A percentile compares a stretch with the other conserved stretches of the same genome.
Evolutionary conservation across 371 early-diverging fungal species (phyloP).

Genomic region (Smittium culicis): DNA sequence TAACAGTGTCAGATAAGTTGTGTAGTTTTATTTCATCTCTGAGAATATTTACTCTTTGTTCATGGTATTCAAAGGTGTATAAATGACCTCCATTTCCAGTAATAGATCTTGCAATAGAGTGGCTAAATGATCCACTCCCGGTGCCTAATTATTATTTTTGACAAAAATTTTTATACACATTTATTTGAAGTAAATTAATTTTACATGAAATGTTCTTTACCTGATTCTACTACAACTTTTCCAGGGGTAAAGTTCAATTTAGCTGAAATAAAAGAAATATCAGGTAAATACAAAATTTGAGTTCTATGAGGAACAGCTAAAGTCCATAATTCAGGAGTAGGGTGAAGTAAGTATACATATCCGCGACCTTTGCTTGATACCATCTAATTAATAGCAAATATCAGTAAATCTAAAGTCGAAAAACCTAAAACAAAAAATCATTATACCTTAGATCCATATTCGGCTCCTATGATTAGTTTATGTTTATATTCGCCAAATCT

Average conservation of each 20-base stretch:
- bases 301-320: conserved; percentile 82
- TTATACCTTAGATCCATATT: conserved; percentile 60
- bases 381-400: conserved; percentile 31
- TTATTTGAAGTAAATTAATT: no score
- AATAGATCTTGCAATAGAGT: conserved; percentile 76
- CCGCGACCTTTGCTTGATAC: conserved; percentile 57
- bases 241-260: conserved; percentile 77
- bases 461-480: conserved; percentile 67
- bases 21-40: conserved; percentile 65
- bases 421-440: not conserved
- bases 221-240: conserved; percentile 74
- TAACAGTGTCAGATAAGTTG: conserved; percentile 47
- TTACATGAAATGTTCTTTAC: conserved; percentile 28
- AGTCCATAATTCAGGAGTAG: conserved; percentile 95
- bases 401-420: not conserved
- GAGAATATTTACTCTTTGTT: conserved; percentile 56
- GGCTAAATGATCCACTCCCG: conserved; percentile 91
- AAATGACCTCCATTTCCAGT: conserved; percentile 65
- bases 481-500: conserved; percentile 45
- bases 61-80: conserved; percentile 89
- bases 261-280: conserved; percentile 74
- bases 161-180: not conserved
- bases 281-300: conserved; percentile 85
- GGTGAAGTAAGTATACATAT: conserved; percentile 75
- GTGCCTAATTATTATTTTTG: conserved; percentile 50